Evolutionary conservation across 2,329 filamentous ascomycete species (phyloP).

Genomic region (Pyrenophora tritici-repentis): DNA sequence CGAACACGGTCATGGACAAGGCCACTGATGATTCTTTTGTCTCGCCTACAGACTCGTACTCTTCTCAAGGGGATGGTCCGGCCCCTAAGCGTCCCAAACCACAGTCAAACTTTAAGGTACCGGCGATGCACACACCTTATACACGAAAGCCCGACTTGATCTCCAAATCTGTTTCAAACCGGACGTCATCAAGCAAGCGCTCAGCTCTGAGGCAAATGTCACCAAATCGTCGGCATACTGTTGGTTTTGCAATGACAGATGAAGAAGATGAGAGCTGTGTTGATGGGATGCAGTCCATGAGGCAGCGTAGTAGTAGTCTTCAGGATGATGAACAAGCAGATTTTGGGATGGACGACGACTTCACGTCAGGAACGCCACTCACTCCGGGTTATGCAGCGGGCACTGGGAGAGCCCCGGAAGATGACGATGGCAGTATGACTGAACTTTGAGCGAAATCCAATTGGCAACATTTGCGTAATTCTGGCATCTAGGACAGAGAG

Average conservation of each 20-base stretch:
- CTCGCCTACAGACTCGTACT: constrained; percentile 22
- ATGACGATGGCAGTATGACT: constrained; percentile 28
- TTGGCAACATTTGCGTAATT: neutral
- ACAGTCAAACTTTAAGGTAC: constrained; percentile 37
- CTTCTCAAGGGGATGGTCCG: constrained; percentile 31
- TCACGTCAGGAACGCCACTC: constrained; percentile 48
- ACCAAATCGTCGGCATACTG: constrained; percentile 41
- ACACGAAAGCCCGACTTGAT: constrained; percentile 18
- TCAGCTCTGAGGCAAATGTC: constrained; percentile 39
- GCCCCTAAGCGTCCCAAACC: constrained; percentile 51
- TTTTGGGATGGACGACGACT: constrained; percentile 49
- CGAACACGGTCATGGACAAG: constrained; percentile 23
- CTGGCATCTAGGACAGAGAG: neutral
- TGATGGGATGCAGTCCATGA: constrained; percentile 3
- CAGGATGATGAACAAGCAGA: constrained; percentile 27
- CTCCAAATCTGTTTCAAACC: constrained; percentile 21
- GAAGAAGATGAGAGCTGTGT: constrained; percentile 15
- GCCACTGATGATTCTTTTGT: constrained; percentile 30
- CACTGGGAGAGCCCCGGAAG: constrained; percentile 27
- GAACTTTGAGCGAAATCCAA: constrained; percentile 22
- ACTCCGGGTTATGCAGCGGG: constrained; percentile 34
- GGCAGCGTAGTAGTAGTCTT: constrained; percentile 27
- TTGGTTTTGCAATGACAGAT: constrained; percentile 29
- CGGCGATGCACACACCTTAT: constrained; percentile 37
- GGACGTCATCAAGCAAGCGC: constrained; percentile 31